Evolutionary conservation across 805 yeast genomes (phyloP), one percentile per base, ranked within the genome.

Genomic region (Pichia californica): DNA sequence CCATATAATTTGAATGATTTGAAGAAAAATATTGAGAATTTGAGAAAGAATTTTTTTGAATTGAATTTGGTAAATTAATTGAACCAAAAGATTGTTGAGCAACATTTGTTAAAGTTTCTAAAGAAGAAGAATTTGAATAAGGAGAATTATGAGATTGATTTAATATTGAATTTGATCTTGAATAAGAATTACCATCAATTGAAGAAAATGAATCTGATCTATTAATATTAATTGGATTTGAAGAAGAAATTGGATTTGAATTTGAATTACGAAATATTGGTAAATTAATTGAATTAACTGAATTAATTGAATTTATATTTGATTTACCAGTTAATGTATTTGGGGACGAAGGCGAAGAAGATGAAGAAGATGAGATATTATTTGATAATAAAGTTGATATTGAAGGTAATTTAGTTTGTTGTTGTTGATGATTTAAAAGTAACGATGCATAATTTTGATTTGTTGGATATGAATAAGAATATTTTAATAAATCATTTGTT

Each of bases 121-220:
- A 14, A 14, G 48, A 44, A 13, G 20, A 13, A 6, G 40, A 25
- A 13, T 34, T 14, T 14, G 8, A 25, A 10, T 19, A 14, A 4
- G 41, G 18, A 13, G 38, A 5, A n/a, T 27, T 39, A 4, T 13
- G 11, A 33, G 13, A 15, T 14, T 26, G 25, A 31, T 38, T 13
- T 13, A 38, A 11, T 8, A 37, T 20, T 10, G 40, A 37, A 23
- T 37, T 37, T 37, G 40, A 36, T 15, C 35, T 15, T 18, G 39
- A 35, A 23, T 27, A 27, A 27, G 41, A n/a, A 15, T 21, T 19
- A 14, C 39, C 32, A n/a, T 44, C 47, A 4, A 44, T 15, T 1
- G 54, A 48, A 2, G 55, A 51, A 5, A 54, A 14, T 3, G 53
- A 32, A 30, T 46, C 38, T 14, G 48, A 32, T 40, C 52, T 31